These are phyloP conservation scores for Apophysomyces ossiformis DNA, from an alignment of 371 early-diverging fungal genomes.

Conservation along the genomic window DNA sequence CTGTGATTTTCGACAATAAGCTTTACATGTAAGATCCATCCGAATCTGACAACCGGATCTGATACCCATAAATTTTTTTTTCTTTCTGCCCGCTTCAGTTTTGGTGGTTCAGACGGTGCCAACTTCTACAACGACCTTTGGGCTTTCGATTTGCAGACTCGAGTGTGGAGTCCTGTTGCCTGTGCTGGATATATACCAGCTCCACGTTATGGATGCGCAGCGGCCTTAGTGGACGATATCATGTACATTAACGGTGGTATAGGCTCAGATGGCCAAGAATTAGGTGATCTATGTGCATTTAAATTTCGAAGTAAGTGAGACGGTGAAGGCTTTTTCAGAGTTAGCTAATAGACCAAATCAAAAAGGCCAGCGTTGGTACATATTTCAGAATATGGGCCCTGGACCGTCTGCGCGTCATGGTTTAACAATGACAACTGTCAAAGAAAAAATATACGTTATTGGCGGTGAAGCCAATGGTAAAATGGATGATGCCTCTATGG, in stretches of 20 bases:
- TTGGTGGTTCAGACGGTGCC: constrained; percentile 77
- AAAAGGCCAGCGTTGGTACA: constrained; percentile 72
- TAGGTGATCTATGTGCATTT: constrained; percentile 77
- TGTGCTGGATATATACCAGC: constrained; percentile 70
- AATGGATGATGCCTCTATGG: constrained; percentile 53
- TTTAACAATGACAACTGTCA: constrained; percentile 66
- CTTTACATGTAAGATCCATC: constrained; percentile 60
- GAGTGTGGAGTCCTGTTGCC: constrained; percentile 64
- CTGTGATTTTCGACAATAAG: constrained; percentile 60
- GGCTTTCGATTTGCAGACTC: constrained; percentile 63
- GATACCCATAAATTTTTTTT: not conserved
- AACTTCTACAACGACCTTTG: constrained; percentile 77
- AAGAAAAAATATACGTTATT: constrained; percentile 66
- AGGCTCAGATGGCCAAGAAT: constrained; percentile 58
- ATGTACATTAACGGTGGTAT: constrained; percentile 81
- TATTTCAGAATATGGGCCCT: constrained; percentile 75
- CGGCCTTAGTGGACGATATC: constrained; percentile 73
- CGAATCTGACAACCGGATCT: no score
- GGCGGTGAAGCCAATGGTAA: constrained; percentile 64
- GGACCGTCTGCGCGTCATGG: constrained; percentile 69
- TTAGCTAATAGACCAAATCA: not conserved
- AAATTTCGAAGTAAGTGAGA: constrained; percentile 60
- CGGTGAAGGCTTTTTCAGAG: not conserved
- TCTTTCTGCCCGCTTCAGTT: constrained; percentile 44
- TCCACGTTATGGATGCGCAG: constrained; percentile 69